Evolutionary conservation across 2,329 filamentous ascomycete species (phyloP).

Genomic region (Exophiala oligosperma): DNA sequence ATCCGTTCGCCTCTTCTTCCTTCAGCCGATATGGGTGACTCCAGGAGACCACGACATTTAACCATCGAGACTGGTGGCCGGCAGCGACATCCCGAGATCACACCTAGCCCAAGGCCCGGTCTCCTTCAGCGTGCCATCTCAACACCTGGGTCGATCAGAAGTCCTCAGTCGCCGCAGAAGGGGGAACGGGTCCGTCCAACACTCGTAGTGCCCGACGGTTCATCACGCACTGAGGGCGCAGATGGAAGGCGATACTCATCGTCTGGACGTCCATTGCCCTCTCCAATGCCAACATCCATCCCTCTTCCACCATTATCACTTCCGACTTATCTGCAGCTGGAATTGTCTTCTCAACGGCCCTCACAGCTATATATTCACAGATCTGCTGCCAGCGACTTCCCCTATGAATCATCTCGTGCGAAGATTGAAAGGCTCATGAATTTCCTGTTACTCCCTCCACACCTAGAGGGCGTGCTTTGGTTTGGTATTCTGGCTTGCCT

Average conservation of each 20-base stretch:
- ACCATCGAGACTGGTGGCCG: slow-evolving; percentile 21
- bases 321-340: slow-evolving; percentile 65
- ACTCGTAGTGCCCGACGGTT: slow-evolving; percentile 15
- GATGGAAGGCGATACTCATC: slow-evolving; percentile 18
- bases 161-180: slow-evolving; percentile 18
- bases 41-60: slow-evolving; percentile 19
- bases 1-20: slow-evolving; percentile 28
- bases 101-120: slow-evolving; percentile 10
- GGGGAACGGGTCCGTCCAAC: slow-evolving; percentile 17
- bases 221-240: slow-evolving; percentile 5
- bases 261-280: slow-evolving; percentile 36
- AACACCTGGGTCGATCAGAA: slow-evolving; percentile 15
- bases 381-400: slow-evolving; percentile 58
- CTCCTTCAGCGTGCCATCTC: slow-evolving; percentile 14
- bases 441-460: slow-evolving; percentile 77
- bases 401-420: slow-evolving; percentile 88
- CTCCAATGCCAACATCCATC: slow-evolving; percentile 54
- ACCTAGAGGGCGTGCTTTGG: slow-evolving; percentile 78
- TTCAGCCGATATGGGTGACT: slow-evolving; percentile 28
- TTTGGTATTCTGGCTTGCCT: slow-evolving; percentile 91
- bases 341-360: slow-evolving; percentile 60
- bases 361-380: slow-evolving; percentile 65
- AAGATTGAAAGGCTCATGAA: slow-evolving; percentile 92
- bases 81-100: slow-evolving; percentile 4
- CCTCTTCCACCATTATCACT: slow-evolving; percentile 64